Evolutionary conservation across 352 stramenopile species (phyloP).

Genomic region (Lagenidium sp.): DNA sequence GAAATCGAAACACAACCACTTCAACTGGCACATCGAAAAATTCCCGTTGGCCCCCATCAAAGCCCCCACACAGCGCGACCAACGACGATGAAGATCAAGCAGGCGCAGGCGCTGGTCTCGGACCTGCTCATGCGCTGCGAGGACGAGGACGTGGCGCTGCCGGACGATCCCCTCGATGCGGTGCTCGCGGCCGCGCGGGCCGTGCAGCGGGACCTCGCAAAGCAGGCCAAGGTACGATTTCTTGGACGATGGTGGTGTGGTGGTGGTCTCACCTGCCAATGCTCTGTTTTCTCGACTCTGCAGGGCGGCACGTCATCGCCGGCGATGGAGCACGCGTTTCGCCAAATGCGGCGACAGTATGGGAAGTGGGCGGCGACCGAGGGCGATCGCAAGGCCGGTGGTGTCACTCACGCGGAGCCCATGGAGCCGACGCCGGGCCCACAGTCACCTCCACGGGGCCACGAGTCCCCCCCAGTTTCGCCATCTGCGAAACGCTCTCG

Average conservation of each 20-base stretch:
- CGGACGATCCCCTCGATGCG: conserved; percentile 34
- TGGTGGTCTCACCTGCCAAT: too few relatives aligned
- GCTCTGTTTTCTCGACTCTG: background rate
- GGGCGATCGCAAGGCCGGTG: too few relatives aligned
- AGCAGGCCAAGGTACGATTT: conserved; percentile 32
- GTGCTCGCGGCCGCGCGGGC: conserved; percentile 29
- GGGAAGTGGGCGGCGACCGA: too few relatives aligned
- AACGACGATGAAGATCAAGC: conserved; percentile 40
- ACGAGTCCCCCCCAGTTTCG: too few relatives aligned
- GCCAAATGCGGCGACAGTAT: conserved; percentile 25
- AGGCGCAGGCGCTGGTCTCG: conserved; percentile 35
- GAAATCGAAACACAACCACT: too few relatives aligned
- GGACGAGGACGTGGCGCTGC: conserved; percentile 28
- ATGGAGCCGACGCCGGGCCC: conserved; percentile 8
- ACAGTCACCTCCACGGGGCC: too few relatives aligned
- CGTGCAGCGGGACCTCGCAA: conserved; percentile 20
- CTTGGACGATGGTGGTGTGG: too few relatives aligned
- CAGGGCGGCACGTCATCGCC: conserved; percentile 6
- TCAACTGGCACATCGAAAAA: background rate
- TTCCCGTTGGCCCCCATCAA: background rate
- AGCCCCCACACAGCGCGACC: background rate
- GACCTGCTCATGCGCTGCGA: conserved; percentile 65
- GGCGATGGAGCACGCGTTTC: conserved; percentile 36
- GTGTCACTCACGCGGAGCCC: too few relatives aligned
- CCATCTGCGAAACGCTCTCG: too few relatives aligned